These are phyloP conservation scores for Brassica hybrid DNA, from an alignment of 441 rosid genomes.

Conservation along the genomic window DNA sequence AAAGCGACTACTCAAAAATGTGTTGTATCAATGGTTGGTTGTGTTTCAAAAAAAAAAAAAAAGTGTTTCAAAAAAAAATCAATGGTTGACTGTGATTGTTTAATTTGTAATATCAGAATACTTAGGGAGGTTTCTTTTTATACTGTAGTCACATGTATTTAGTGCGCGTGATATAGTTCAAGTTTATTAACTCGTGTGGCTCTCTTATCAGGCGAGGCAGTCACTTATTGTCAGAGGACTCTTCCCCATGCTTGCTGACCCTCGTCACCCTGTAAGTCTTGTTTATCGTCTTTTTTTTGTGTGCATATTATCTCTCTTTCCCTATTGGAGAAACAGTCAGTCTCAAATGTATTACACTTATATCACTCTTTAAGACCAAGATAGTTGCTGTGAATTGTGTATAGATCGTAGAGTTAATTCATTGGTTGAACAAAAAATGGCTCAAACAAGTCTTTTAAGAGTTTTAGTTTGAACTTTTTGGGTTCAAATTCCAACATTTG, in stretches of 20 bases:
- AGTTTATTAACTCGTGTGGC: slow-evolving; percentile 20
- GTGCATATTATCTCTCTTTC: neutral
- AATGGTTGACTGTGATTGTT: neutral
- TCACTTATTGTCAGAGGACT: slow-evolving; percentile 92
- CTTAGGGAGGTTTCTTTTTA: neutral
- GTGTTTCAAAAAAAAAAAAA: too few species aligned
- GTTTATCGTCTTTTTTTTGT: neutral
- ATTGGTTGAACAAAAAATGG: neutral
- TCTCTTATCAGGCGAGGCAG: slow-evolving; percentile 78
- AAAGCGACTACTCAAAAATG: neutral
- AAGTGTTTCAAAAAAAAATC: too few species aligned
- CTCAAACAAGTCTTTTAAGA: neutral
- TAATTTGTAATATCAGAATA: neutral
- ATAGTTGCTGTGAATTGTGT: neutral
- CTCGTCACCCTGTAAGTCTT: slow-evolving; percentile 82
- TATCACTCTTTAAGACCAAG: neutral
- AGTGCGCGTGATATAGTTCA: neutral
- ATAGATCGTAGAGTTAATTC: too few species aligned
- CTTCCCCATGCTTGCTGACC: slow-evolving; percentile 97
- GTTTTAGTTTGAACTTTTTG: neutral
- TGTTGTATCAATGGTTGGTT: neutral
- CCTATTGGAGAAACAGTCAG: neutral
- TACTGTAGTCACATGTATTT: slow-evolving; percentile 5
- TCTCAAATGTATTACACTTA: neutral
- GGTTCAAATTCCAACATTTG: neutral